Evolutionary conservation across 257 asterid species (phyloP), one percentile per base, ranked within the genome.

Genomic region (Haberlea rhodopensis): DNA sequence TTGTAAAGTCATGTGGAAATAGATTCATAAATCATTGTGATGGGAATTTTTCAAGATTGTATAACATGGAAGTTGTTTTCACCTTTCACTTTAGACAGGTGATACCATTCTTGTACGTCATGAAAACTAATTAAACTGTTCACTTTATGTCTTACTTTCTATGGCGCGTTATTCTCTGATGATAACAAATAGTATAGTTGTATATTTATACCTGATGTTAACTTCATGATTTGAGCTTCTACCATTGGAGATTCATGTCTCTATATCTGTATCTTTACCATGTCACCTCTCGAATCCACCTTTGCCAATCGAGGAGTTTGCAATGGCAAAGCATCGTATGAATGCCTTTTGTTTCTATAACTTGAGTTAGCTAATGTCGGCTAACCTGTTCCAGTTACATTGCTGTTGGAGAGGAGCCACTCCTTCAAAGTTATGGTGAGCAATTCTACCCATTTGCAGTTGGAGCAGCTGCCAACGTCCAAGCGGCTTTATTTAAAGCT

Each of bases 321-420:
- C 16, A 37, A 37, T 37, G 46, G n/a, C n/a, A 37, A 37, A 37
- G 49, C 49, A 43, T 43, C 7, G 49, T 15, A 43, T 4, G 49
- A 43, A 15, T 43, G 49, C 5, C 49, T 4, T 25, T 22, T 67
- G 51, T 6, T 21, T 46, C 53, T 7, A 20, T 28, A 8, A 27
- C 22, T 61, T 48, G 54, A 63, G 27, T 51, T 4, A 60, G 57
- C 65, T 67, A 40, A 65, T 40, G 31, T 61, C 53, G 20, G 58
- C 37, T 62, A 58, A 43, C 26, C 55, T 67, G 11, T 32, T 67
- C 45, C 75, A 91, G 97, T 74, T 88, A 82, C 63, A 76, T 91
- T 37, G 87, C 94, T 53, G 84, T 86, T 20, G 97, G 97, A 53
- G 94, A 88, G 23, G 96, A 88, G 70, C 90, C 94, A 32, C 86